Evolutionary conservation across 2,329 filamentous ascomycete species (phyloP).

Genomic region (Pleomassaria siparia): DNA sequence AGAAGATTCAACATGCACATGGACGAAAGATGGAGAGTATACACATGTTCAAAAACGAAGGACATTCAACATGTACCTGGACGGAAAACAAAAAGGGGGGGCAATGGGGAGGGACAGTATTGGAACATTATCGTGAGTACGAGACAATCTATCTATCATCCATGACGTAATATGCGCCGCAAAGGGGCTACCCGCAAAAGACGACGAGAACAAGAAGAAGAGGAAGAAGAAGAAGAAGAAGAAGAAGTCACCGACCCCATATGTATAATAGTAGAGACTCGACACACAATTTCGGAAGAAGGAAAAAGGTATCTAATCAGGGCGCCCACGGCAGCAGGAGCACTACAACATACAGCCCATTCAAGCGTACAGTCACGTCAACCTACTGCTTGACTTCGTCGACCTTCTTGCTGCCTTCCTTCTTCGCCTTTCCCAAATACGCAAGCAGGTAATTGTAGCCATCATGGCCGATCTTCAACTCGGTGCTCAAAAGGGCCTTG

Average conservation of each 20-base stretch:
- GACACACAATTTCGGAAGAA: neutral
- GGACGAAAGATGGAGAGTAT: too few relatives aligned
- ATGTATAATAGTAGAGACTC: neutral
- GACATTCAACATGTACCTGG: too few relatives aligned
- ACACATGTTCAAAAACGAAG: too few relatives aligned
- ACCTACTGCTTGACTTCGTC: slow-evolving; percentile 39
- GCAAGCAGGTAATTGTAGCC: slow-evolving; percentile 30
- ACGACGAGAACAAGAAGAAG: too few relatives aligned
- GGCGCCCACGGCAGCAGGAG: neutral
- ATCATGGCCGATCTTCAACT: slow-evolving; percentile 42
- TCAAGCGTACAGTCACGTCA: neutral
- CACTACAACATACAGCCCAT: neutral
- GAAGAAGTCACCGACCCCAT: neutral
- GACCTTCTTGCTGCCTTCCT: slow-evolving; percentile 36
- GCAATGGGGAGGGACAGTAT: too few relatives aligned
- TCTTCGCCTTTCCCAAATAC: slow-evolving; percentile 38
- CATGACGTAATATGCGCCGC: too few relatives aligned
- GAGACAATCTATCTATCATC: slow-evolving; percentile 8
- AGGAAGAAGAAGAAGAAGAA: neutral
- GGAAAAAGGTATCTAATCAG: slow-evolving; percentile 5
- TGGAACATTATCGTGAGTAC: neutral
- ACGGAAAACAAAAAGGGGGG: too few relatives aligned
- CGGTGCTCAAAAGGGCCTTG: slow-evolving; percentile 41
- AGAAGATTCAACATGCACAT: too few relatives aligned
- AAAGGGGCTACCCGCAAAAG: too few relatives aligned